These are phyloP conservation scores for Elaeagnus macrophylla DNA, from an alignment of 306 rosid genomes.

Conservation along the genomic window DNA sequence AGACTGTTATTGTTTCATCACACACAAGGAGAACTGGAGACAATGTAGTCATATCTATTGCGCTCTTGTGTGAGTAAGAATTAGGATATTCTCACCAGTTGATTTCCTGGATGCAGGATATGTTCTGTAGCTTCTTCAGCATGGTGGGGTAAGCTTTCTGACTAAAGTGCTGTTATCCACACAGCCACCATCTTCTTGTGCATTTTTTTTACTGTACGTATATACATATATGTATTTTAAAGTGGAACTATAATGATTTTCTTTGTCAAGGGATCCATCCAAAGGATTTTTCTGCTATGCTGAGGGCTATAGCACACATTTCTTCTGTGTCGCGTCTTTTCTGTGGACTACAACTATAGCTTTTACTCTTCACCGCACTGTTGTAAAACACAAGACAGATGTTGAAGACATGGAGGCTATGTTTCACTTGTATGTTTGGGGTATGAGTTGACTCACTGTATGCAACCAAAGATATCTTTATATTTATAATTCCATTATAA, in stretches of 20 bases:
- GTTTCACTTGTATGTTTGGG: constrained; percentile 99
- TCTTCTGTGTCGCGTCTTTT: constrained; percentile 96
- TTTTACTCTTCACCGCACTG: constrained; percentile 94
- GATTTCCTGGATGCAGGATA: constrained; percentile 52
- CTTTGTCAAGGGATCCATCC: constrained; percentile 74
- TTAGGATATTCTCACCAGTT: constrained; percentile 23
- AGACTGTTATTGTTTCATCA: too few species aligned
- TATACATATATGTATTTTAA: constrained; percentile 14
- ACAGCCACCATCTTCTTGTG: neutral
- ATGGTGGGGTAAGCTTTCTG: constrained; percentile 66
- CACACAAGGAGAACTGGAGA: too few species aligned
- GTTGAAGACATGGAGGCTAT: constrained; percentile 95
- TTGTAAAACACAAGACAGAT: constrained; percentile 87
- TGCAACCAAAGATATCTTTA: neutral
- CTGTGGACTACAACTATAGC: constrained; percentile 97
- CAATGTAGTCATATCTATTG: too few species aligned
- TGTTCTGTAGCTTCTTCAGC: constrained; percentile 98
- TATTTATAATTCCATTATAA: neutral
- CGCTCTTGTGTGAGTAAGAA: neutral
- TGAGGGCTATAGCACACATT: constrained; percentile 87
- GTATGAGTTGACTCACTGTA: constrained; percentile 40
- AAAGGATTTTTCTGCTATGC: constrained; percentile 78
- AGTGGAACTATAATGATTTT: constrained; percentile 18
- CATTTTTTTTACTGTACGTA: neutral
- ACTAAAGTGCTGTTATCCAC: constrained; percentile 5